A percentile compares a stretch with the other conserved stretches of the same genome.
phyloP scores from a whole-genome alignment of 2,329 filamentous ascomycete genomes.

The Xylariales sp. region DNA sequence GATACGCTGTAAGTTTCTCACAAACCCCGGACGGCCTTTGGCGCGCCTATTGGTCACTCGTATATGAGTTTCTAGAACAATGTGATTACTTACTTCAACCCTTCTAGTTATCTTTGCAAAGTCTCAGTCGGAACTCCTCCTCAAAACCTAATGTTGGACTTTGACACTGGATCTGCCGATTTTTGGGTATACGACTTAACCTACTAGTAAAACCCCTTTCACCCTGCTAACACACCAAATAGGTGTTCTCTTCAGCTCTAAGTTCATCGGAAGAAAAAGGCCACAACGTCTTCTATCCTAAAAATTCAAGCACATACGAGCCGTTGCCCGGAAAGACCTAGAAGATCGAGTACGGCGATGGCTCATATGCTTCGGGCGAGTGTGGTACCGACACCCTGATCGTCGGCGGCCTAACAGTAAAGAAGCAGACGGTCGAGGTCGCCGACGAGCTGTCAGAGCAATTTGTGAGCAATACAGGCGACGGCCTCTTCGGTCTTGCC shows the following conservation, averaged over 20 bases:
- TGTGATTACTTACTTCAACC: conserved; percentile 55
- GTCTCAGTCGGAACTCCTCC: conserved; percentile 73
- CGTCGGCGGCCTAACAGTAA: conserved; percentile 70
- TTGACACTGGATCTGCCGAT: conserved; percentile 78
- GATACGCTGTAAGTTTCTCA: conserved; percentile 60
- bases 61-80: neutral
- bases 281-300: conserved; percentile 69
- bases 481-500: conserved; percentile 75
- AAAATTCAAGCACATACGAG: conserved; percentile 71
- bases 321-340: conserved; percentile 62
- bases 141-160: conserved; percentile 72
- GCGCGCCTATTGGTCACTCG: neutral
- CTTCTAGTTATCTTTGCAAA: conserved; percentile 70
- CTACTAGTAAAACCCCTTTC: neutral
- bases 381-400: conserved; percentile 72
- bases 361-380: conserved; percentile 71
- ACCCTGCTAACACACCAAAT: conserved; percentile 16
- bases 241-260: conserved; percentile 68
- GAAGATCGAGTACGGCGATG: conserved; percentile 76
- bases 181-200: conserved; percentile 66
- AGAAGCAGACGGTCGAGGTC: conserved; percentile 73
- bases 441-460: conserved; percentile 68
- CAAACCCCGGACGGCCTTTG: neutral
- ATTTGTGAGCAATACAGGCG: conserved; percentile 67
- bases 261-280: conserved; percentile 52